Evolutionary conservation across 805 yeast species (phyloP).

Genomic region (Lachancea fermentati): DNA sequence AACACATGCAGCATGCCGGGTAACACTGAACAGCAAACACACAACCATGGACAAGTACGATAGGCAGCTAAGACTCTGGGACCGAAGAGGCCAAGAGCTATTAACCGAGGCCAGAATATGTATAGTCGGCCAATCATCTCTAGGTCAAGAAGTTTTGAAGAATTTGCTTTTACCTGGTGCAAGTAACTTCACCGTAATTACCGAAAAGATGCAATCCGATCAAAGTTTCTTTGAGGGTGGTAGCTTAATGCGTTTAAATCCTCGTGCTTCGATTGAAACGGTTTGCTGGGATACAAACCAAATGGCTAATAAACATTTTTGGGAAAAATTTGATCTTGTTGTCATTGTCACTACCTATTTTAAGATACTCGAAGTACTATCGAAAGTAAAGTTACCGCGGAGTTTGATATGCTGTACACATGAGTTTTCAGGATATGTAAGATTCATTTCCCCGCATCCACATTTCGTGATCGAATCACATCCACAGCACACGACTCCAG

Average conservation of each 20-base stretch:
- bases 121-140: conserved; percentile 49
- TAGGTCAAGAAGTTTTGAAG: conserved; percentile 66
- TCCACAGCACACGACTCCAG: conserved; percentile 49
- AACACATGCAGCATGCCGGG: conserved; percentile 5
- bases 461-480: conserved; percentile 71
- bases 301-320: conserved; percentile 20
- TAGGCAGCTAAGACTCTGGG: conserved; percentile 88
- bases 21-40: not conserved
- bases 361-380: conserved; percentile 18
- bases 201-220: conserved; percentile 22
- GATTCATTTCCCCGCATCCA: conserved; percentile 49
- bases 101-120: conserved; percentile 56
- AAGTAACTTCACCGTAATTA: conserved; percentile 60
- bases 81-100: conserved; percentile 60
- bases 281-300: conserved; percentile 1
- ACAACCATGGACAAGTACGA: conserved; percentile 48
- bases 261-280: not conserved
- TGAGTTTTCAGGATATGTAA: conserved; percentile 63
- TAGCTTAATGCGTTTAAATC: no score
- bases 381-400: conserved; percentile 42
- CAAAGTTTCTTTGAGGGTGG: not conserved
- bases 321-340: conserved; percentile 47
- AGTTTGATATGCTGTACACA: conserved; percentile 44
- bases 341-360: conserved; percentile 35
- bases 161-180: conserved; percentile 74